Conservation (phyloP, 495 filamentous ascomycete species). For the Hyaloscypha bicolor region DNA sequence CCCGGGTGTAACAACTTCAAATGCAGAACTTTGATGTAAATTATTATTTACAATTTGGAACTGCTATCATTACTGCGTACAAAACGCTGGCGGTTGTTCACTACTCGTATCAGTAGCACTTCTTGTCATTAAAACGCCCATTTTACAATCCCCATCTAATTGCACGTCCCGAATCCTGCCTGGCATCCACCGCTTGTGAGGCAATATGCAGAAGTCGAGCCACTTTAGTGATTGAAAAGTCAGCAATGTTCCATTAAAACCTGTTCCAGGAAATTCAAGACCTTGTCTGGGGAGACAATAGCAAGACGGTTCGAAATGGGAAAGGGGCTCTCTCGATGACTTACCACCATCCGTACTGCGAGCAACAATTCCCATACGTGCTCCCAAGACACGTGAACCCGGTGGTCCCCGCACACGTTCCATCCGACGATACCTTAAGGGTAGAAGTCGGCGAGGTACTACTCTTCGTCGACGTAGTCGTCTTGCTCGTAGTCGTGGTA, state of each 20-base stretch:
- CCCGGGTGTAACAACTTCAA: too few species aligned
- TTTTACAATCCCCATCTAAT: neutral
- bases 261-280: neutral
- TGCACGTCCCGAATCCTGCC: neutral
- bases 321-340: neutral
- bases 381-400: constrained; percentile 17
- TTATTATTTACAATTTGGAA: too few species aligned
- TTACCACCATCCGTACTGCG: neutral
- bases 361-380: constrained; percentile 21
- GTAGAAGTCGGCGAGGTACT: neutral
- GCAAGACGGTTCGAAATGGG: too few species aligned
- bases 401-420: constrained; percentile 10
- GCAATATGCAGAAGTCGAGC: neutral
- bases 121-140: neutral
- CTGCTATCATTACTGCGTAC: too few species aligned
- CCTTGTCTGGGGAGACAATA: too few species aligned
- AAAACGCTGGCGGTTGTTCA: too few species aligned
- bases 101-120: neutral
- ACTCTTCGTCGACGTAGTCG: constrained; percentile 1
- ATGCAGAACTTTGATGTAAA: too few species aligned
- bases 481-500: constrained; percentile 12
- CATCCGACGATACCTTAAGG: constrained; percentile 9
- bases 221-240: neutral
- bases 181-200: neutral
- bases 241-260: neutral